phyloP scores from a whole-genome alignment of 2,329 filamentous ascomycete genomes.

The Xylaria polymorpha region DNA sequence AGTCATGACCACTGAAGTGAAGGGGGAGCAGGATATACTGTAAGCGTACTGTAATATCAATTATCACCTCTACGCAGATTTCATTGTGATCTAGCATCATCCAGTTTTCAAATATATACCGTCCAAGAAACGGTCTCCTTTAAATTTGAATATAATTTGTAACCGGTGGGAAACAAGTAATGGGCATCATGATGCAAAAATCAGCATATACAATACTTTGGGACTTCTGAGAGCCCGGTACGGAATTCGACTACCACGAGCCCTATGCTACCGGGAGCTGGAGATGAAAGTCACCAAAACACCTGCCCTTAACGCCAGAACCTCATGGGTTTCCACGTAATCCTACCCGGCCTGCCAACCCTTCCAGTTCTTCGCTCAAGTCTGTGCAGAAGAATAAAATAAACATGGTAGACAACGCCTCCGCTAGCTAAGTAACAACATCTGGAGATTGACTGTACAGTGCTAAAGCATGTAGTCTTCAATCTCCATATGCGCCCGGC shows the following conservation, averaged over 20 bases:
- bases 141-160: neutral
- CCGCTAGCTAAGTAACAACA: conserved; percentile 18
- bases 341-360: conserved; percentile 26
- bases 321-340: conserved; percentile 26
- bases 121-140: neutral
- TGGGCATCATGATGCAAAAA: neutral
- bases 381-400: conserved; percentile 26
- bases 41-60: neutral
- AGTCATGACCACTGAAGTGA: neutral
- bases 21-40: neutral
- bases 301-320: conserved; percentile 36
- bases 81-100: neutral
- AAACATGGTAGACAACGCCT: conserved; percentile 28
- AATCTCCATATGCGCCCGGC: conserved; percentile 10
- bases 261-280: conserved; percentile 18
- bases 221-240: conserved; percentile 9
- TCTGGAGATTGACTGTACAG: conserved; percentile 7
- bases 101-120: neutral
- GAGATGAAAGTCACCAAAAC: conserved; percentile 18
- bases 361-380: conserved; percentile 26
- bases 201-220: conserved; percentile 9
- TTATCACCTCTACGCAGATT: neutral
- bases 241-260: conserved; percentile 23
- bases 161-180: neutral
- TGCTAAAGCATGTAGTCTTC: conserved; percentile 3